Conservation (phyloP, 257 asterid species). For the Ligustrum vulgare region DNA sequence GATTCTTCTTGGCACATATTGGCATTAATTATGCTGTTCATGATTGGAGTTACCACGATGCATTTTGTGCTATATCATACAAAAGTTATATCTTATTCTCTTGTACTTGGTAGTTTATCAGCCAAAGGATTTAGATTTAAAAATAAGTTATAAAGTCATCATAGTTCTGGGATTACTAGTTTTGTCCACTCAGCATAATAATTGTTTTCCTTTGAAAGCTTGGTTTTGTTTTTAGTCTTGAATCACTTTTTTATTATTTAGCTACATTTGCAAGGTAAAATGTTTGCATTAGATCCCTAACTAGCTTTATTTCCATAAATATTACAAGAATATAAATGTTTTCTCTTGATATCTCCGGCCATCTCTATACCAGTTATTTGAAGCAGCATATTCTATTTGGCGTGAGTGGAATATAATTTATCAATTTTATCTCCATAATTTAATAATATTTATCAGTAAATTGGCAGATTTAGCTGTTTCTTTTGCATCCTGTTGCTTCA, state of each 20-base stretch:
- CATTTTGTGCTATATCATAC: neutral
- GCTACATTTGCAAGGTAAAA: slow-evolving; percentile 3
- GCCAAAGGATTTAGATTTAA: neutral
- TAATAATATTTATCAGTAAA: too few relatives aligned
- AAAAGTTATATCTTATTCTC: neutral
- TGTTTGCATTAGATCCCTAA: neutral
- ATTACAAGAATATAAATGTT: neutral
- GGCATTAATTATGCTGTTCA: neutral
- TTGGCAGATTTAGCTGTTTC: slow-evolving; percentile 1
- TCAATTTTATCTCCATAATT: neutral
- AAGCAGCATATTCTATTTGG: slow-evolving; percentile 1
- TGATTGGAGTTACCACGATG: neutral
- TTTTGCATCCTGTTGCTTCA: neutral
- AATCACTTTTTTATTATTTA: neutral
- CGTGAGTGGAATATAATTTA: neutral
- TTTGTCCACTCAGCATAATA: neutral
- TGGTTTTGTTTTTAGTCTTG: neutral
- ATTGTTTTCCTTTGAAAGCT: neutral
- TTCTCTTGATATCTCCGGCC: neutral
- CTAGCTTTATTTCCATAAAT: neutral
- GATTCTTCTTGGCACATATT: slow-evolving; percentile 18
- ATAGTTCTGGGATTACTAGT: neutral
- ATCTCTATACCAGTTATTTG: slow-evolving; percentile 13
- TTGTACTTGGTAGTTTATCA: neutral
- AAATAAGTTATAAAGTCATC: neutral